phyloP scores from a whole-genome alignment of 352 stramenopile genomes.

The Phytophthora idaei region DNA sequence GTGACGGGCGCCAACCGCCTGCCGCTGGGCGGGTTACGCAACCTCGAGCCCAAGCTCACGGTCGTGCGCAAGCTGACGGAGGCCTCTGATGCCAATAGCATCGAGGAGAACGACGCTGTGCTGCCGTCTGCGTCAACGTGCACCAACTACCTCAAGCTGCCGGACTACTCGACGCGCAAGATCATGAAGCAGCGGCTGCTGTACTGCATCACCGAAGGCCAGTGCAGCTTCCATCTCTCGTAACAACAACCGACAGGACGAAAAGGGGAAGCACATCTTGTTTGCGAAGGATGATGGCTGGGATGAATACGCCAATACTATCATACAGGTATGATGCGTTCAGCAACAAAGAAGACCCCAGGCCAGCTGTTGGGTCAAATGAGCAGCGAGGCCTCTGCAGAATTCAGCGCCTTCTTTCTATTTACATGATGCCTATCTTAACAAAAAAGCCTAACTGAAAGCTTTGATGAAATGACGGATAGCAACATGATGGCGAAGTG shows the following conservation, averaged over 20 bases:
- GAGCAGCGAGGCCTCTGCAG: constrained; percentile 11
- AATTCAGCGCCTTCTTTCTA: constrained; percentile 7
- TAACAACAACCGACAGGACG: constrained; percentile 26
- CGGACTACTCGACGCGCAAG: constrained; percentile 86
- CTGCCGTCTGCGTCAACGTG: constrained; percentile 89
- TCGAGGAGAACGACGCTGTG: constrained; percentile 50
- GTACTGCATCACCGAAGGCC: constrained; percentile 88
- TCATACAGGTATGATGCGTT: constrained; percentile 1
- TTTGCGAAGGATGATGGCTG: background rate
- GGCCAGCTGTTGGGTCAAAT: constrained; percentile 29
- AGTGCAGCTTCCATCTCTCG: constrained; percentile 86
- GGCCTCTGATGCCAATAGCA: constrained; percentile 13
- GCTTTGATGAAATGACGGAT: background rate
- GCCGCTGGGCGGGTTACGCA: constrained; percentile 80
- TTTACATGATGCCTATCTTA: background rate
- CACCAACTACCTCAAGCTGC: constrained; percentile 92
- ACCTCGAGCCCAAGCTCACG: constrained; percentile 87
- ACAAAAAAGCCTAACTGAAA: no score
- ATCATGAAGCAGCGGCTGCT: constrained; percentile 73
- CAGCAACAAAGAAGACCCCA: constrained; percentile 15
- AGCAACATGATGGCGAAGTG: background rate
- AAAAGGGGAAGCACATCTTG: constrained; percentile 2
- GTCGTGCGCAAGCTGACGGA: constrained; percentile 84
- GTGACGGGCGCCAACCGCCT: constrained; percentile 89
- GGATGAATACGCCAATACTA: no score